Percentiles rank a stretch among this genome's conserved stretches.
These are phyloP conservation scores for Beverwykella pulmonaria DNA, from an alignment of 495 filamentous ascomycete genomes.

Conservation along the genomic window DNA sequence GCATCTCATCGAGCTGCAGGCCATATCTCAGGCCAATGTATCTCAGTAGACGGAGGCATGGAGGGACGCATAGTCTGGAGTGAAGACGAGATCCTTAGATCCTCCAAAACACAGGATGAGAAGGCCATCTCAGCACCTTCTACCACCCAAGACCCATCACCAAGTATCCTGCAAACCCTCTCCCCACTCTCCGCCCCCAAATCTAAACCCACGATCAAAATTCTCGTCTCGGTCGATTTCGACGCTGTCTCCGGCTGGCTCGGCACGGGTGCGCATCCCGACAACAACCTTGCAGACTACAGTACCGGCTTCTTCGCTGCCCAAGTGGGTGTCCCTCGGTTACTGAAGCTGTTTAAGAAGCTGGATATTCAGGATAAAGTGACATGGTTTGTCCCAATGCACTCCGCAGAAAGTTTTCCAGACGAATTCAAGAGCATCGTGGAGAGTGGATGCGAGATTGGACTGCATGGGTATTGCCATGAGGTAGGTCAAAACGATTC, in stretches of 20 bases:
- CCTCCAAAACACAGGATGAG: background rate
- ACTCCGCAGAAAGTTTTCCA: slow-evolving; percentile 64
- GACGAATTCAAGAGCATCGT: slow-evolving; percentile 57
- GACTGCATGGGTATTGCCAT: slow-evolving; percentile 64
- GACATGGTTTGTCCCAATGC: slow-evolving; percentile 68
- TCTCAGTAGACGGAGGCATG: slow-evolving; percentile 57
- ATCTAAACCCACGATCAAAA: slow-evolving; percentile 51
- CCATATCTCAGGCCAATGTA: slow-evolving; percentile 58
- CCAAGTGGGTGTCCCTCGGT: slow-evolving; percentile 60
- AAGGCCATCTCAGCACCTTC: background rate
- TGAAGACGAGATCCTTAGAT: slow-evolving; percentile 44
- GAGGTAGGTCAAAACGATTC: slow-evolving; percentile 42
- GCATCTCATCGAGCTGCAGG: slow-evolving; percentile 57
- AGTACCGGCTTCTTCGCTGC: slow-evolving; percentile 62
- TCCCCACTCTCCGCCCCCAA: slow-evolving; percentile 33
- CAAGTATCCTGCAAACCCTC: slow-evolving; percentile 30
- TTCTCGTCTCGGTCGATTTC: slow-evolving; percentile 61
- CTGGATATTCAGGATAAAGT: slow-evolving; percentile 55
- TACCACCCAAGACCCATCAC: background rate
- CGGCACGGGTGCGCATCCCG: slow-evolving; percentile 55
- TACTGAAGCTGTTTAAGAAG: slow-evolving; percentile 61
- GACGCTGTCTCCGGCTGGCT: slow-evolving; percentile 65
- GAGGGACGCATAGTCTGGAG: slow-evolving; percentile 56
- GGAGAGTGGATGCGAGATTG: slow-evolving; percentile 61
- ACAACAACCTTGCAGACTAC: slow-evolving; percentile 62